phyloP scores from a whole-genome alignment of 805 yeast genomes.

The Lipomyces sp. region DNA sequence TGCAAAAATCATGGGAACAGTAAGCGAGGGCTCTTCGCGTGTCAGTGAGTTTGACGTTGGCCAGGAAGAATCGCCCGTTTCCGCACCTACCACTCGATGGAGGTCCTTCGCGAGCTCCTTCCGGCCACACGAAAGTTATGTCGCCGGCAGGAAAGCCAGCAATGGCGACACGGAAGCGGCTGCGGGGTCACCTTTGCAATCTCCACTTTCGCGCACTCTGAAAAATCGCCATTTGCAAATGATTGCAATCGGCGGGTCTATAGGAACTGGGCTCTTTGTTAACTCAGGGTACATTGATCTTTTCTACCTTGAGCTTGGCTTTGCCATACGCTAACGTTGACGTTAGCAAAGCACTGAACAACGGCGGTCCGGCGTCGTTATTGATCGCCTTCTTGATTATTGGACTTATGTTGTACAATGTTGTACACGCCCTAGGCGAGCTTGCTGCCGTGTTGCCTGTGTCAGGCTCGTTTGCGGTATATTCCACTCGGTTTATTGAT shows the following conservation, averaged over 20 bases:
- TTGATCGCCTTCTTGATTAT: slow-evolving; percentile 49
- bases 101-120: slow-evolving; percentile 26
- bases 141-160: slow-evolving; percentile 10
- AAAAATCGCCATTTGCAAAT: slow-evolving; percentile 44
- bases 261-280: slow-evolving; percentile 70
- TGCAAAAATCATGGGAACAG: too few relatives aligned
- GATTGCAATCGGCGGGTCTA: slow-evolving; percentile 82
- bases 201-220: slow-evolving; percentile 52
- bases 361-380: slow-evolving; percentile 54
- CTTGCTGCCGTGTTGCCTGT: slow-evolving; percentile 65
- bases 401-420: slow-evolving; percentile 51
- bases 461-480: slow-evolving; percentile 61
- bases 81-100: background rate
- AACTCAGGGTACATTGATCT: slow-evolving; percentile 23
- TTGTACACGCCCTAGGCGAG: slow-evolving; percentile 56
- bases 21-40: too few relatives aligned
- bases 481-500: slow-evolving; percentile 60
- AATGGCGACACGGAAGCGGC: slow-evolving; percentile 26
- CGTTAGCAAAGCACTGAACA: slow-evolving; percentile 41
- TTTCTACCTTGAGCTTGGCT: too few relatives aligned
- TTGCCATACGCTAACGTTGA: too few relatives aligned
- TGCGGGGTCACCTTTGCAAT: slow-evolving; percentile 40
- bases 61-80: too few relatives aligned
- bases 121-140: slow-evolving; percentile 24
- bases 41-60: too few relatives aligned